Base-by-base conservation (phyloP, 257 asterid species). In the Capsicum chinense region DNA sequence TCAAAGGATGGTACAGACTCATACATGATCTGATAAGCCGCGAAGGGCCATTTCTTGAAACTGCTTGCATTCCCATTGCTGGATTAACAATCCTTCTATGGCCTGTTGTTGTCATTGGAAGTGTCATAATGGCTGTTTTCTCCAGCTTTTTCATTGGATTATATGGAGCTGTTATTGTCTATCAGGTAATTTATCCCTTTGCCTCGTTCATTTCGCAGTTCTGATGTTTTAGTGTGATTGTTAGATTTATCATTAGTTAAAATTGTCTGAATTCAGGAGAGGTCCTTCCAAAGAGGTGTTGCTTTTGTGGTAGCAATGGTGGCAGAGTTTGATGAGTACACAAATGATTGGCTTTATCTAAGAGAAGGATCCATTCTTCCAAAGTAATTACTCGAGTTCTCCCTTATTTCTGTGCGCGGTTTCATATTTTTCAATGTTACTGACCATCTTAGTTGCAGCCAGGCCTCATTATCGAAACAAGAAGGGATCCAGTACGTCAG, bases 321-420 rank as follows among this genome's bases (percentile, higher is more conserved):
- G 74, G 99, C 97, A 0, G 99, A 94, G 83, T 95, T 95, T 59
- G 99, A 95, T 50, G 99, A 95, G 93, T 95, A 95, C 71, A 95
- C 99, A 44, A 95, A 95, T 17, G 99, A 95, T 86, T 94, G 94
- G 97, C 98, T 95, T 83, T 95, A 95, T 83, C 99, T 95, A 78
- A 94, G 97, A 6, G 97, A 94, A 87, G 98, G 99, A 79, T 92
- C 98, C 47, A 86, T 96, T 35, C 94, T 96, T 84, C 99, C 99
- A 80, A 96, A 92, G 98, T 95, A 95, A 89, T 69, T 58, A 73
- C 17, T 79, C 47, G 12, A 17, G 0, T 54, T 54, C 10, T 83
- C 83, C 47, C 21, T 62, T 39, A 0, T 63, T 66, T 42, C 14
- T 81, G 1, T 60, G 4, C 35, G 26, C 9, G 5, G 9, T 62